Evolutionary conservation across 176 grass and related monocot genomes (phyloP), one percentile per base, ranked within the genome.

Genomic region (Chrysopogon serrulatus): DNA sequence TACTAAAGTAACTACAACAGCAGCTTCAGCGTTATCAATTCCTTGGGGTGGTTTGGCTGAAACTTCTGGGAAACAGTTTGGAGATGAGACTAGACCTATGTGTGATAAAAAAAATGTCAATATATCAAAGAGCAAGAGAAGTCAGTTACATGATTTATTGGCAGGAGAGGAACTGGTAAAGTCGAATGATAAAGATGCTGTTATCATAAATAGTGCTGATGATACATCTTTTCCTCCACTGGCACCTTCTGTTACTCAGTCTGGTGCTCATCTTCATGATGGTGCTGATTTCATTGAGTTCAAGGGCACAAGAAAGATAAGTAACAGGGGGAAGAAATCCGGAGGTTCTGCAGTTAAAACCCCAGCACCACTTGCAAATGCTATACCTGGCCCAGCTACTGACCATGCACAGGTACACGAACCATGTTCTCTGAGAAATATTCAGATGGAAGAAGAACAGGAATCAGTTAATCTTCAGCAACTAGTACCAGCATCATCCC

Each of bases 281-380:
- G 87, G 85, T 84, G 79, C 83, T 88, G 91, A 94, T 63, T 96
- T 96, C 69, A 90, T 99, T 80, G 87, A 98, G 85, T 89, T 94
- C 41, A 98, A 94, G 86, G 87, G 92, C 42, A 36, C 61, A 11
- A 95, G 86, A 87, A 98, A 98, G 88, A 95, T 82, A 78, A 91
- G 78, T 24, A 98, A 92, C 81, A 98, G 92, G 79, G 85, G 78
- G 66, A 80, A 94, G 51, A 94, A 92, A 63, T 53, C 87, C 24
- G 94, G 92, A 90, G 82, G 61, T 73, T 65, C 84, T 66, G 76
- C 86, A 64, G 36, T 67, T 45, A 92, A 89, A 56, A 30, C 87
- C 14, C 83, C 73, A 77, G 74, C 60, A 37, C 45, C 79, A 76
- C 45, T 77, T 83, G 64, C 11, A 70, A 70, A 69, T 69, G 35